Percentiles rank a stretch among this genome's conserved stretches.
These are phyloP conservation scores for Puccinia sorghi DNA, from an alignment of 1,284 basidiomycete genomes.

Conservation along the genomic window DNA sequence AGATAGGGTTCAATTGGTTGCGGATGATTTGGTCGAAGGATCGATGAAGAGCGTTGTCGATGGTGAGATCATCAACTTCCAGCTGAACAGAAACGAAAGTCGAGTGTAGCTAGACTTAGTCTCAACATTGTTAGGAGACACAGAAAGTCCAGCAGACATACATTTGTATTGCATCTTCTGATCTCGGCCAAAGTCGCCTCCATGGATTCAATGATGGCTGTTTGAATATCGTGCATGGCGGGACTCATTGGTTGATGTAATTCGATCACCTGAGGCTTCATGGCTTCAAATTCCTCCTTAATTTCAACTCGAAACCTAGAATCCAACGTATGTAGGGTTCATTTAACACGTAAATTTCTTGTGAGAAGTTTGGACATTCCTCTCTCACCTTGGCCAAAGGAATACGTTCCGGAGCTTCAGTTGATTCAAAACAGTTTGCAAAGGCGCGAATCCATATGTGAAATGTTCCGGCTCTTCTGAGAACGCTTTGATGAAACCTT, in stretches of 20 bases:
- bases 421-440: conserved; percentile 89
- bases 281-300: conserved; percentile 73
- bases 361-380: not conserved
- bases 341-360: not conserved
- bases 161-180: conserved; percentile 80
- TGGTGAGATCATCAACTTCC: conserved; percentile 87
- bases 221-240: conserved; percentile 86
- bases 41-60: conserved; percentile 91
- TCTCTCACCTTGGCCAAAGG: conserved; percentile 70
- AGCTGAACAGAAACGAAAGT: conserved; percentile 61
- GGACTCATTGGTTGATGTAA: conserved; percentile 83
- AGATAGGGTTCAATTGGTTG: conserved; percentile 84
- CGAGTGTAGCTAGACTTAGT: not conserved
- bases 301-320: conserved; percentile 83
- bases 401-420: conserved; percentile 82
- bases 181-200: conserved; percentile 84
- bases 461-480: conserved; percentile 95
- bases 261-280: conserved; percentile 88
- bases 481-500: conserved; percentile 93
- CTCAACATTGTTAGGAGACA: not conserved
- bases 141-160: conserved; percentile 58
- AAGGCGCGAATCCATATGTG: conserved; percentile 82
- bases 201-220: conserved; percentile 92
- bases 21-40: conserved; percentile 90
- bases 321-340: not conserved